phyloP scores from a whole-genome alignment of 495 filamentous ascomycete species.

The Pseudevernia furfuracea region DNA sequence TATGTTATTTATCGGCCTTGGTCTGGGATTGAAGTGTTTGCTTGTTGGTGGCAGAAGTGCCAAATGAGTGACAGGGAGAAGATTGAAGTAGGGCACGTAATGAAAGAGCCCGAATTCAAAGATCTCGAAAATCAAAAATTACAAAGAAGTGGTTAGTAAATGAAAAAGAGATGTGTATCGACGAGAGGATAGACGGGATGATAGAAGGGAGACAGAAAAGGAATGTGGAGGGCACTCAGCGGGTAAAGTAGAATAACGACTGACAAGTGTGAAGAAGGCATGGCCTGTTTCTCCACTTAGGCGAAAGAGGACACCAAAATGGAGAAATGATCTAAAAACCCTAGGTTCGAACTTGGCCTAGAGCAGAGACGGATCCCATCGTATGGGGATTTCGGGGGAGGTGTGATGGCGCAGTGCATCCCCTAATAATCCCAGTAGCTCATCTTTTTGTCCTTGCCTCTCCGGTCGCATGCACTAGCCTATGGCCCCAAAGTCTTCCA shows the following conservation, averaged over 20 bases:
- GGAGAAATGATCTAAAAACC: constrained; percentile 17
- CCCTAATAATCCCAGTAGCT: background rate
- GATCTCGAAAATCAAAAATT: constrained; percentile 29
- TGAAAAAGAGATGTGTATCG: constrained; percentile 23
- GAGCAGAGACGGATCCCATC: constrained; percentile 20
- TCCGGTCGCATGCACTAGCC: constrained; percentile 26
- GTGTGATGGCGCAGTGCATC: constrained; percentile 29
- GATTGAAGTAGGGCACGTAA: constrained; percentile 20
- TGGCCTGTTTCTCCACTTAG: constrained; percentile 18
- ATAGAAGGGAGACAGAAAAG: constrained; percentile 27
- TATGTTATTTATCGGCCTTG: background rate
- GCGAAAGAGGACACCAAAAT: constrained; percentile 24
- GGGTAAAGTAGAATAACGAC: constrained; percentile 27
- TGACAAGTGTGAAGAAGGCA: constrained; percentile 13
- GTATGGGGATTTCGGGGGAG: constrained; percentile 24
- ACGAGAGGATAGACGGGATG: constrained; percentile 21
- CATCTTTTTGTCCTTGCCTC: constrained; percentile 16
- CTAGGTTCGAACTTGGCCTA: constrained; percentile 16
- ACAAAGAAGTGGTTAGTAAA: constrained; percentile 28
- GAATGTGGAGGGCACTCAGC: constrained; percentile 29
- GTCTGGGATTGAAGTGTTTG: constrained; percentile 2
- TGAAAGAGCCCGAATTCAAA: constrained; percentile 24
- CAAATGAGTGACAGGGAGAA: constrained; percentile 25
- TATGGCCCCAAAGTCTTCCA: constrained; percentile 6
- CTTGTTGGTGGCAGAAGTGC: constrained; percentile 14